Evolutionary conservation across 495 filamentous ascomycete genomes (phyloP).

Genomic region (Xylaria nigripes): DNA sequence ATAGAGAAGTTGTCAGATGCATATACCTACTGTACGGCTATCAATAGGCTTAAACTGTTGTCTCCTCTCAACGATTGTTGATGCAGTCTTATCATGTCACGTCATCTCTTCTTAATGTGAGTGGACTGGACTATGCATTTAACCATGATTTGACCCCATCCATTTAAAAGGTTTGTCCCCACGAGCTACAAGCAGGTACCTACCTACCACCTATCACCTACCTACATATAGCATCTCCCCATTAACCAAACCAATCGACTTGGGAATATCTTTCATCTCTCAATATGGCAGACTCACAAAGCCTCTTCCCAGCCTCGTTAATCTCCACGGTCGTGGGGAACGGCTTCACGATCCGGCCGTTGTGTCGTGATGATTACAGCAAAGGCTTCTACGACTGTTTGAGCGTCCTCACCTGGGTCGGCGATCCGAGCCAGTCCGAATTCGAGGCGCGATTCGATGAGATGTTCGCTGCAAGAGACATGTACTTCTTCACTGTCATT

Average conservation of each 20-base stretch:
- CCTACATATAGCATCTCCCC: too few species aligned
- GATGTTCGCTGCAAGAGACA: constrained; percentile 59
- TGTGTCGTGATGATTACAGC: constrained; percentile 61
- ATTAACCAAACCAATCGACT: too few species aligned
- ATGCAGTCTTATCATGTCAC: too few species aligned
- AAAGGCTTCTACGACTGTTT: constrained; percentile 71
- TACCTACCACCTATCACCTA: too few species aligned
- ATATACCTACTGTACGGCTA: too few species aligned
- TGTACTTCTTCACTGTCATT: constrained; percentile 72
- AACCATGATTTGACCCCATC: too few species aligned
- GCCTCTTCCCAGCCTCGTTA: constrained; percentile 59
- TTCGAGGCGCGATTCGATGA: constrained; percentile 72
- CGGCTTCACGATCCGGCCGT: constrained; percentile 65
- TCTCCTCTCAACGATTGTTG: too few species aligned
- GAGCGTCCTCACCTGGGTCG: constrained; percentile 72
- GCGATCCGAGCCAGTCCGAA: constrained; percentile 58
- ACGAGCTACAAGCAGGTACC: too few species aligned
- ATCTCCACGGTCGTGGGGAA: constrained; percentile 58
- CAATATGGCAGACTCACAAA: background rate
- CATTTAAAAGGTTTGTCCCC: too few species aligned
- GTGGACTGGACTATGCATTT: too few species aligned
- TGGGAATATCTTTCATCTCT: background rate
- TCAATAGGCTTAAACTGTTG: too few species aligned
- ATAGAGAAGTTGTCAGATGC: background rate
- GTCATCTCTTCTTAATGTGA: too few species aligned